Base-by-base conservation (phyloP, 805 yeast species). In the Scheffersomyces amazonensis region DNA sequence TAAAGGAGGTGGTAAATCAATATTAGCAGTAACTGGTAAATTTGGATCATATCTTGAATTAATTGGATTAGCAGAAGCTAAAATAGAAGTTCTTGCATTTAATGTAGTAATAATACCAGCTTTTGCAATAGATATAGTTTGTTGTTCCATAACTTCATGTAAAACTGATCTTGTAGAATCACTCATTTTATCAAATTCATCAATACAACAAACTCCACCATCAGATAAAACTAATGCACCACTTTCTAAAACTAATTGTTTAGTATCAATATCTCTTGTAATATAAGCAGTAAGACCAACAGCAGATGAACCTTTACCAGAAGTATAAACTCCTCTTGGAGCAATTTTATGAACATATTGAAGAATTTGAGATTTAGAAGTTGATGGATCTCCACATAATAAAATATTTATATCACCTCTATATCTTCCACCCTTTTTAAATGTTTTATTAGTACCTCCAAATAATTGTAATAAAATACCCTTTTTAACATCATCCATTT, bases 91-190 rank as follows among this genome's bases (percentile, higher is more conserved):
- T 64, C 99, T 77, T 1, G 99, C 99, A 60, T 93, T 93, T 44
- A 93, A 71, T 0, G 98, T 93, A 5, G 99, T 93, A 53, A 93
- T 93, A 55, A 93, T 93, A 43, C 99, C 99, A 1, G 99, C 99
- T 56, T 93, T 93, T 22, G 99, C 99, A 54, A 93, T 88, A 8
- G 97, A 89, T 31, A 93, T 93, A 1, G 99, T 93, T 62, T 93
- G 99, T 60, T 93, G 99, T 68, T 93, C 99, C 99, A 93, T 93
- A 9, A 93, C 99, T 72, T 93, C 99, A 60, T 93, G 99, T 37
- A 93, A 69, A 9, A 93, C 98, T 7, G 96, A 88, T 54, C 98
- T 73, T 0, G 98, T 91, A 2, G 95, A 68, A 50, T 93, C 98
- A 38, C 84, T 78, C 99, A 93, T 93, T 64, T 93, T 93, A 66